Evolutionary conservation across 2,329 filamentous ascomycete genomes (phyloP), one percentile per base, ranked within the genome.

Genomic region (Ophiocordyceps unilateralis): DNA sequence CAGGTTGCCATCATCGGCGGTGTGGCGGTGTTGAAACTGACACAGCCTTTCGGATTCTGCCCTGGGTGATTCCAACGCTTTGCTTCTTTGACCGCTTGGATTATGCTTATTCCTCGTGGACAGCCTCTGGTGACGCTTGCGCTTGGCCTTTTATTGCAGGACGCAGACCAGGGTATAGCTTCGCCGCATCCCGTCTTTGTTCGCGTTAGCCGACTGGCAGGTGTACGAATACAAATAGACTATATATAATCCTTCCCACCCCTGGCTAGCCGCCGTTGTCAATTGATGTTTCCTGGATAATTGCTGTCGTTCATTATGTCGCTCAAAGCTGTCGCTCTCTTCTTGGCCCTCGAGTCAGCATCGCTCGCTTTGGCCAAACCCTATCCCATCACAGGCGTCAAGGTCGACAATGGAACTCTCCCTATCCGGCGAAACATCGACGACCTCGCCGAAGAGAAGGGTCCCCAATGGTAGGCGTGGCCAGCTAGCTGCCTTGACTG

Each of bases 311-410:
- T 23, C 20, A 23, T 23, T n/a, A 39, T 39, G 37, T 39, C n/a
- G 37, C 12, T 23, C 20, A 39, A 22, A 11, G 19, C 58, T 50
- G 46, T 39, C 36, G 36, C 41, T 34, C 32, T 34, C 36, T 5
- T 32, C 0, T 12, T 44, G 37, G 26, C 36, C 26, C 37, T 45
- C 21, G 43, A n/a, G 10, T 9, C 28, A 4, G 36, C 43, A 17
- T 34, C 32, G 9, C n/a, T 17, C n/a, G 40, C 26, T 8, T n/a
- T 40, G 14, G 40, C 10, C 17, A 28, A 45, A 5, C 40, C 40
- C n/a, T 45, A 45, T 34, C 28, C 43, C n/a, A 22, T 45, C 43
- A 42, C 41, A 8, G 43, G 43, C 15, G 40, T 42, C 11, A n/a
- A 26, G 3, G 37, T 36, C 17, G 10, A 20, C 9, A 21, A 23